Evolutionary conservation across 345 rosid species (phyloP).

Genomic region (Lumnitzera littorea): DNA sequence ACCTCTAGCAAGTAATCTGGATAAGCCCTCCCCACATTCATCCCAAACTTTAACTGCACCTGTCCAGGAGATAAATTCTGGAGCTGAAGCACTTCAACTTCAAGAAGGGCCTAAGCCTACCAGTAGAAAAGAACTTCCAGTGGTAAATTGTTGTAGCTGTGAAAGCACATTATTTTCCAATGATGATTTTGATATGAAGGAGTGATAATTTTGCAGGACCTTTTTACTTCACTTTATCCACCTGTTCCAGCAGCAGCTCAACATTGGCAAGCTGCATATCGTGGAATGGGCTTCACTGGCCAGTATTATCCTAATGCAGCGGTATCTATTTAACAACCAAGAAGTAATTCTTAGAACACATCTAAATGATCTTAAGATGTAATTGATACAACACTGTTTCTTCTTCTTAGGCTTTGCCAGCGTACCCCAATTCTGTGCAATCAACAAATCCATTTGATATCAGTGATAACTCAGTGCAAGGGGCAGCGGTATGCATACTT

Average conservation of each 20-base stretch:
- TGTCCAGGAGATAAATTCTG: conserved; percentile 18
- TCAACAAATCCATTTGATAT: conserved; percentile 68
- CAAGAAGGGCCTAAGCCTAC: conserved; percentile 24
- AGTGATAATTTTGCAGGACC: conserved; percentile 42
- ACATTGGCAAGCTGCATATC: conserved; percentile 39
- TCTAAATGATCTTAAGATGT: not conserved
- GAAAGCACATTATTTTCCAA: conserved; percentile 26
- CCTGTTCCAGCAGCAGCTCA: conserved; percentile 29
- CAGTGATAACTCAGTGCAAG: conserved; percentile 27
- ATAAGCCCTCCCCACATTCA: not conserved
- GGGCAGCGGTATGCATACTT: conserved; percentile 26
- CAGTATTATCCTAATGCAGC: conserved; percentile 43
- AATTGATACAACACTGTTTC: conserved; percentile 1
- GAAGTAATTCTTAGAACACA: not conserved
- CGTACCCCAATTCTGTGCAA: conserved; percentile 25
- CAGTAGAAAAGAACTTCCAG: conserved; percentile 66
- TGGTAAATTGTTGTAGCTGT: conserved; percentile 25
- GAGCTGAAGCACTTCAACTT: conserved; percentile 21
- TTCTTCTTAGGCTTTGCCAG: conserved; percentile 32
- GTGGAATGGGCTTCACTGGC: conserved; percentile 39
- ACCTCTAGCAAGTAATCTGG: not conserved
- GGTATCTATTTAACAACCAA: conserved; percentile 30
- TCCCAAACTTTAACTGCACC: conserved; percentile 8
- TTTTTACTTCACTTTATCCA: conserved; percentile 48
- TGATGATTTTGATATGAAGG: conserved; percentile 24